Evolutionary conservation across 805 yeast species (phyloP), one percentile per base, ranked within the genome.

Genomic region (Candida rishiriensis): DNA sequence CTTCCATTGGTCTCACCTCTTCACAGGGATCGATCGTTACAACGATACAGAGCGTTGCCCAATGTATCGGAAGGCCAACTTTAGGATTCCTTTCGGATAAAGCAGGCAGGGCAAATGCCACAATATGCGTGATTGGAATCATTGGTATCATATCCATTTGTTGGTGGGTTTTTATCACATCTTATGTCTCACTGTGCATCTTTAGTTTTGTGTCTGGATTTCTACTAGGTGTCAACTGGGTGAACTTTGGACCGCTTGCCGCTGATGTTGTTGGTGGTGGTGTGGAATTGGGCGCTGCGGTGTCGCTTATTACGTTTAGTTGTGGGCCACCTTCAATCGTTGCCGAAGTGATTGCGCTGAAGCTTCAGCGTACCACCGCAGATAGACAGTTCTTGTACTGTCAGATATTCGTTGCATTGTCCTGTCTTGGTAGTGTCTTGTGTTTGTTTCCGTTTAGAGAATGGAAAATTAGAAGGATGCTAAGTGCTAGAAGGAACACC

Each of bases 341-440:
- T 15, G 59, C 65, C 1, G 71, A 66, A 51, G 52, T 63, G 13
- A 54, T 65, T 30, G 69, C 61, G 4, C 54, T 66, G 28, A 49
- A 53, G 26, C 40, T 66, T 31, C 45, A 41, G 50, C 48, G 55
- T 47, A 63, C 56, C n/a, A 43, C 53, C n/a, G 40, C 54, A 10
- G 33, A 32, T 3, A 49, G 48, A 39, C 86, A 87, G 2, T 84
- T 72, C 51, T 60, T 76, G 16, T 72, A 81, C 53, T 71, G 85
- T 15, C 88, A 83, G 54, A 70, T 81, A 1, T 79, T 81, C 53
- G 78, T 79, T 12, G 85, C 84, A 3, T 44, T 61, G 30, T 54
- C 70, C 15, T 63, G 77, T 40, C 72, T 75, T 41, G 57, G 73
- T 10, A 64, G 65, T 17, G 74, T 75, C 0, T 47, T 72, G 5